Conservation (phyloP, 2,329 filamentous ascomycete species). For the Apiospora rasikravindrae region DNA sequence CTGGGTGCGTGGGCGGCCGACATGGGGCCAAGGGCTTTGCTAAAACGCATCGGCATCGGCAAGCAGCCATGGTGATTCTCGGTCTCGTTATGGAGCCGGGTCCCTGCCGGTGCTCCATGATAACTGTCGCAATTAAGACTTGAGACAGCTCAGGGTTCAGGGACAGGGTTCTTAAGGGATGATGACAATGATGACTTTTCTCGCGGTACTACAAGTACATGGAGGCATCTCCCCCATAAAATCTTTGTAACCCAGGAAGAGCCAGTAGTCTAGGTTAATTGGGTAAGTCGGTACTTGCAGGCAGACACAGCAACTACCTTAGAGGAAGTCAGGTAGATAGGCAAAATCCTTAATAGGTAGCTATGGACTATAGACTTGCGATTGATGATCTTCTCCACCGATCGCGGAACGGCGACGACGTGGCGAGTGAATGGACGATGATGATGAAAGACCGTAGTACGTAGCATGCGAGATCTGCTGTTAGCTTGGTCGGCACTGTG, state of each 20-base stretch:
- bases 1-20: neutral
- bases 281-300: neutral
- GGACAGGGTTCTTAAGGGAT: neutral
- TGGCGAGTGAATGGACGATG: neutral
- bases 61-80: neutral
- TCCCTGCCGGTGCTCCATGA: neutral
- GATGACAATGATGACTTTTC: neutral
- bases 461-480: neutral
- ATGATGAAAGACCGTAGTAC: neutral
- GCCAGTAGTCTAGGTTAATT: neutral
- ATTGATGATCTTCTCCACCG: neutral
- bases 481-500: neutral
- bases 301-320: neutral
- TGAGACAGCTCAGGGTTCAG: constrained; percentile 12
- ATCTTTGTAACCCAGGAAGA: neutral
- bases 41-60: neutral
- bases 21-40: neutral
- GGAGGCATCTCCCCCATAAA: neutral
- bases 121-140: constrained; percentile 10
- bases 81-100: constrained; percentile 3
- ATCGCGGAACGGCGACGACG: neutral
- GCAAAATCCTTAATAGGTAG: no score
- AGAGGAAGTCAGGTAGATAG: no score
- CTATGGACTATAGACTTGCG: no score
- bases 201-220: neutral